Conservation (phyloP, 1,284 basidiomycete genomes). For the Ganoderma resinaceum region DNA sequence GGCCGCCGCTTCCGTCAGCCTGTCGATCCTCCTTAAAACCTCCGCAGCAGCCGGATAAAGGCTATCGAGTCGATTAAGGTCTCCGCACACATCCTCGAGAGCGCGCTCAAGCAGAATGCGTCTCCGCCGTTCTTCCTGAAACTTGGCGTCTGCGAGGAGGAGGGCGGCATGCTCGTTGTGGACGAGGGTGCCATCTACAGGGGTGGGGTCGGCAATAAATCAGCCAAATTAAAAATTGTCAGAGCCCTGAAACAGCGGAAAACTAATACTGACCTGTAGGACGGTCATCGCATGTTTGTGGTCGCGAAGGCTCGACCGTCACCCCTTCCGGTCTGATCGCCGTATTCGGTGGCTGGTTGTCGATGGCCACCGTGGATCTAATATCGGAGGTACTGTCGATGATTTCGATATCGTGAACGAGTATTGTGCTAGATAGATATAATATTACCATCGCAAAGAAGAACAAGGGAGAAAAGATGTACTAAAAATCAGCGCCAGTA, state of each 20-base stretch:
- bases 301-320: neutral
- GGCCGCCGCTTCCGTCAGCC: neutral
- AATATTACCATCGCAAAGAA: neutral
- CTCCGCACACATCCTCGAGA: slow-evolving; percentile 7
- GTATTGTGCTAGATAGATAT: neutral
- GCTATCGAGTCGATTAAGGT: neutral
- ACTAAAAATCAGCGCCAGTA: neutral
- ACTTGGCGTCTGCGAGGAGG: neutral
- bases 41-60: neutral
- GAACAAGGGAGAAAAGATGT: neutral
- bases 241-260: too few relatives aligned
- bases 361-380: neutral
- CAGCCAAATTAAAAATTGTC: neutral
- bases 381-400: neutral
- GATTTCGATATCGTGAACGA: slow-evolving; percentile 8
- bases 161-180: slow-evolving; percentile 1
- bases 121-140: slow-evolving; percentile 3
- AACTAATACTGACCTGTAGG: neutral
- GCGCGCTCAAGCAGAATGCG: slow-evolving; percentile 10
- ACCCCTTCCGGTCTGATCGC: neutral
- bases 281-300: neutral
- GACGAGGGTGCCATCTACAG: neutral
- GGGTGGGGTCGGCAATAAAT: neutral
- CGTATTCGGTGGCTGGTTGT: neutral
- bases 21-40: slow-evolving; percentile 3